Conservation (phyloP, 331 rosid genomes). For the Saraca asoca region DNA sequence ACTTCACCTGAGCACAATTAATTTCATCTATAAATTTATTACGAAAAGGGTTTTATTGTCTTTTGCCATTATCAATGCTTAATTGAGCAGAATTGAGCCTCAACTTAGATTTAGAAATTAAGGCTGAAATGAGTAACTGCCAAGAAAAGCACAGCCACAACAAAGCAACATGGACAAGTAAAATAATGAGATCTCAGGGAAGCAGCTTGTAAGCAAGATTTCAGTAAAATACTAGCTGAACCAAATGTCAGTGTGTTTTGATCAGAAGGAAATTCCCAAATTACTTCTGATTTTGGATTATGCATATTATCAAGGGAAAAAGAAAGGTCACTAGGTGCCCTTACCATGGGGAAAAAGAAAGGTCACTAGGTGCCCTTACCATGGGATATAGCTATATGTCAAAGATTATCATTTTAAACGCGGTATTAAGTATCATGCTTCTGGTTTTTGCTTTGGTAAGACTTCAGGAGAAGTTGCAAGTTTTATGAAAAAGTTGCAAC, state of each 20-base stretch:
- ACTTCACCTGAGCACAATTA: background rate
- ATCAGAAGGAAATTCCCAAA: background rate
- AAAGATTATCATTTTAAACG: background rate
- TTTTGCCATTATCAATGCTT: background rate
- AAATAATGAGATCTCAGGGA: constrained; percentile 8
- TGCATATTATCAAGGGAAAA: background rate
- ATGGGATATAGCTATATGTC: constrained; percentile 2
- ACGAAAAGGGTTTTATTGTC: background rate
- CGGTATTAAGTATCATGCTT: no score
- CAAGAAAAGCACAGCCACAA: constrained; percentile 14
- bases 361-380: background rate
- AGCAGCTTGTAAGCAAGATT: constrained; percentile 15
- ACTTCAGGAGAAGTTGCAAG: no score
- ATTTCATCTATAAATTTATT: background rate
- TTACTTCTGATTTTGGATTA: constrained; percentile 18
- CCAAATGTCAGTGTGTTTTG: background rate
- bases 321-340: background rate
- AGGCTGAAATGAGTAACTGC: background rate
- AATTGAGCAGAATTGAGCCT: constrained; percentile 1
- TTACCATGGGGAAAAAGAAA: constrained; percentile 5
- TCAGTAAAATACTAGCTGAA: background rate
- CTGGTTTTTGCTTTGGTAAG: no score
- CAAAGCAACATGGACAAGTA: constrained; percentile 3
- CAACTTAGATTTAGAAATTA: background rate
- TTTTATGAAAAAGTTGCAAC: no score